phyloP scores from a whole-genome alignment of 257 asterid species.

The Plectranthus barbatus region DNA sequence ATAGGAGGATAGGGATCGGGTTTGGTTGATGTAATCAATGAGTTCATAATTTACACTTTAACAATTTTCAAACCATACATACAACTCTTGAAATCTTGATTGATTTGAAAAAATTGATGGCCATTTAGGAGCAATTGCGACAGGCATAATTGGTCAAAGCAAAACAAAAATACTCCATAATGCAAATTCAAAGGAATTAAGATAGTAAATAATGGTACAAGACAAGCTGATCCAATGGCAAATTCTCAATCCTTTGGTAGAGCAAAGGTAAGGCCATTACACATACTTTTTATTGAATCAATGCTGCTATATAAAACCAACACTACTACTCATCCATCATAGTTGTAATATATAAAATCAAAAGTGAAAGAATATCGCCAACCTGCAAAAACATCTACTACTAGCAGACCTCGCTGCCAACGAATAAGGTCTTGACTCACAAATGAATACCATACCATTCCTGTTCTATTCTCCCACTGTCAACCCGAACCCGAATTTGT shows the following conservation, averaged over 20 bases:
- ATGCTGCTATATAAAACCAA: neutral
- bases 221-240: no score
- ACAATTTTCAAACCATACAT: no score
- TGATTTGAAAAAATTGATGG: no score
- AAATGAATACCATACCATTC: neutral
- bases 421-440: slow-evolving; percentile 12
- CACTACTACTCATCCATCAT: slow-evolving; percentile 6
- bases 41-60: no score
- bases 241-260: no score
- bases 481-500: slow-evolving; percentile 74
- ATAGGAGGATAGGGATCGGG: neutral
- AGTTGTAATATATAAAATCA: neutral
- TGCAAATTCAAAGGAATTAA: no score
- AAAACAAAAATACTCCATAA: no score
- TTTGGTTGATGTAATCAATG: no score
- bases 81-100: no score
- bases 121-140: no score
- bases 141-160: no score
- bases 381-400: slow-evolving; percentile 24
- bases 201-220: no score
- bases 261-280: neutral
- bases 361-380: slow-evolving; percentile 4
- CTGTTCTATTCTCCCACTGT: slow-evolving; percentile 77
- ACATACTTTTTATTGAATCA: slow-evolving; percentile 1
- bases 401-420: slow-evolving; percentile 14